Evolutionary conservation across 129 eudicot genomes (phyloP), one percentile per base, ranked within the genome.

Genomic region (Calendula officinalis): DNA sequence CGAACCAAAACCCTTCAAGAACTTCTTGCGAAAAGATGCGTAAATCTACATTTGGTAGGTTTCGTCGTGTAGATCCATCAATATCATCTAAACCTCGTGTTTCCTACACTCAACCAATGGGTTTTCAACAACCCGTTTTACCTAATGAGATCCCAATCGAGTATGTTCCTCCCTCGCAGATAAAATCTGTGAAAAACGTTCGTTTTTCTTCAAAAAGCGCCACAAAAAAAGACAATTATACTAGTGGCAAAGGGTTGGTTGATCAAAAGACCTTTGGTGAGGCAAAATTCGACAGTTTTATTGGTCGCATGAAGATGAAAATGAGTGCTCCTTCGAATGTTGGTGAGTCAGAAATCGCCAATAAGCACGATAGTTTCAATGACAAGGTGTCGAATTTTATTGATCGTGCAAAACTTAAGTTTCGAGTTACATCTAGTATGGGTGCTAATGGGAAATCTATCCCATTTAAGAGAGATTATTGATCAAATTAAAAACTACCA

Each of bases 341-440:
- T n/a, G 77, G 70, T 15, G 58, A 17, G 47, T 54, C 1, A n/a
- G 56, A 78, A 57, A 37, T 42, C 15, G n/a, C 40, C 7, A 8
- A 71, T 4, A 62, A 74, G 33, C 62, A 66, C 2, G 92, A 90
- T 69, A 86, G 85, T 16, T 81, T 90, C 48, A 77, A 90, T n/a
- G 91, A 83, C 38, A 84, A 51, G 76, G 82, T 86, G 16, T 57
- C 86, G 0, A 74, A 54, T 55, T 90, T 62, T 51, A 86, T 86
- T 1, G 64, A 62, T 45, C 73, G 79, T 0, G 78, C 92, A 4
- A 81, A 73, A 67, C 48, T 12, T 8, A 89, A 82, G 81, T 48
- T 85, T 7, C 69, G 83, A 61, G 69, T 72, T 13, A 69, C 85
- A 12, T 62, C 82, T 5, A 64, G 62, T 22, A 71, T 76, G 71